These are phyloP conservation scores for Salix caprea DNA, from an alignment of 345 rosid species.

Conservation along the genomic window DNA sequence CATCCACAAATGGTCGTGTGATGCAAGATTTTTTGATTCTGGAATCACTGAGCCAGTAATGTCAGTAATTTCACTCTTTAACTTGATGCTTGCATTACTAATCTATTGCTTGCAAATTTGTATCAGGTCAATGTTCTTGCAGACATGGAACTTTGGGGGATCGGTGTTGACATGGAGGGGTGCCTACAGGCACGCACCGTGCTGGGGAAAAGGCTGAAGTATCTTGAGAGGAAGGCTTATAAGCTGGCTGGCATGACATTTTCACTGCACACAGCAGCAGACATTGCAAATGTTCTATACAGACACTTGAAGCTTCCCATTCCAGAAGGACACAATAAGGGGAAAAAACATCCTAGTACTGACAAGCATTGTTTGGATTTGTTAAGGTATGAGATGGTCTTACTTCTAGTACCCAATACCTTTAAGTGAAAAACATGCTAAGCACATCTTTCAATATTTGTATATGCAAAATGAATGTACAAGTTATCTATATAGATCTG, in stretches of 20 bases:
- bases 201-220: constrained; percentile 65
- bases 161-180: constrained; percentile 88
- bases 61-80: constrained; percentile 1
- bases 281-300: constrained; percentile 83
- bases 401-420: background rate
- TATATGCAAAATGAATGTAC: background rate
- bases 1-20: background rate
- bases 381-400: constrained; percentile 48
- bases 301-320: constrained; percentile 75
- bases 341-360: constrained; percentile 87
- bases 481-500: too few relatives aligned
- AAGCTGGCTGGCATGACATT: constrained; percentile 78
- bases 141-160: constrained; percentile 93
- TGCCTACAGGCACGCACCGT: constrained; percentile 66
- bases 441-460: background rate
- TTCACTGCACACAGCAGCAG: constrained; percentile 76
- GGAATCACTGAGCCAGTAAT: background rate
- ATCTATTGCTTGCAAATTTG: constrained; percentile 14
- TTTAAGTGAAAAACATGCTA: background rate
- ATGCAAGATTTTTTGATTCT: background rate
- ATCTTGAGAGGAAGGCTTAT: constrained; percentile 80
- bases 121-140: constrained; percentile 83
- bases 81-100: constrained; percentile 7
- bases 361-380: constrained; percentile 84
- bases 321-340: constrained; percentile 54